Evolutionary conservation across 345 rosid genomes (phyloP), one percentile per base, ranked within the genome.

Genomic region (Viola odorata): DNA sequence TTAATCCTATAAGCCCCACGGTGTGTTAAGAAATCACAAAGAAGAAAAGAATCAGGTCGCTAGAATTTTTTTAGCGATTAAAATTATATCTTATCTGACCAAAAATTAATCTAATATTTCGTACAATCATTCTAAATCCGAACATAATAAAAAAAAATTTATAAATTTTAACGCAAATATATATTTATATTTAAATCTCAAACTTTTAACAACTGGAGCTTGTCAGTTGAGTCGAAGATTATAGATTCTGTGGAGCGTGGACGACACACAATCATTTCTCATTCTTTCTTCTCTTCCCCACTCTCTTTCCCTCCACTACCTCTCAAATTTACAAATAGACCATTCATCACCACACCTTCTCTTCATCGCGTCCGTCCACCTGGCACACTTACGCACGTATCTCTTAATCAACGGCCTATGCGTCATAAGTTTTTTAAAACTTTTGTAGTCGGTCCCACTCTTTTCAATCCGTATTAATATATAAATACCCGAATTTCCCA

Each of bases 261-360:
- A n/a, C n/a, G n/a, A n/a, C n/a, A 69, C 78, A 60, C 38, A 38
- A 69, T 74, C 74, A 69, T 69, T 49, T 9, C 5, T 1, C 2
- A 41, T 37, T 42, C 14, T 42, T 71, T 38, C 59, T 71, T 55
- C 38, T 50, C 50, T 4, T 32, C 23, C 9, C 32, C 42, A 7
- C 48, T 56, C 15, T 15, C 9, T 65, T 12, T 32, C 51, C 38
- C 55, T 51, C 57, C 14, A 64, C 59, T 57, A 0, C 4, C 38
- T 37, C 37, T 44, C 45, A 45, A 41, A 41, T 13, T 5, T 10
- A 55, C 37, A 23, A 23, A 10, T 6, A 0, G 3, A 4, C 64
- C 53, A 4, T 39, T 8, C 2, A 41, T 37, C 9, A 0, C 48
- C 12, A 11, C 54, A 38, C 45, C 10, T n/a, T n/a, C n/a, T n/a